These are phyloP conservation scores for Annulohypoxylon moriforme DNA, from an alignment of 495 filamentous ascomycete genomes.

Conservation along the genomic window DNA sequence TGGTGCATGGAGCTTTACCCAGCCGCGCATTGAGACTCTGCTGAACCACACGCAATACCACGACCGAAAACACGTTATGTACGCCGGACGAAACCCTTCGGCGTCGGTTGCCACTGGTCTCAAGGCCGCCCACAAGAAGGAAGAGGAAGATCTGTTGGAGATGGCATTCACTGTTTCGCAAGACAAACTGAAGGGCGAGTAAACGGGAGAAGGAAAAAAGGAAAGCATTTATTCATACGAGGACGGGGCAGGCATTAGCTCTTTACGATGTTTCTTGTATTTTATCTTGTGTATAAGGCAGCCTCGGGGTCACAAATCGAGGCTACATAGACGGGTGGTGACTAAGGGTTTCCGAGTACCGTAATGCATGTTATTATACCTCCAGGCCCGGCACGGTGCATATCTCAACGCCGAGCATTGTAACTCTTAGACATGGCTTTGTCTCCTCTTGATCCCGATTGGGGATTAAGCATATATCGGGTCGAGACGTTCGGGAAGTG, in stretches of 20 bases:
- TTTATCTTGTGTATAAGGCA: slow-evolving; percentile 50
- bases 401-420: slow-evolving; percentile 2
- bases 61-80: slow-evolving; percentile 93
- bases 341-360: slow-evolving; percentile 34
- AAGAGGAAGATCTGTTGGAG: slow-evolving; percentile 90
- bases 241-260: slow-evolving; percentile 27
- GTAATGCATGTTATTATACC: slow-evolving; percentile 33
- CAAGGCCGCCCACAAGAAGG: slow-evolving; percentile 89
- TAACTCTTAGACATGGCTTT: background rate
- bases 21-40: slow-evolving; percentile 95
- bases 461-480: slow-evolving; percentile 14
- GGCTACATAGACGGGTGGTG: slow-evolving; percentile 44
- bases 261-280: slow-evolving; percentile 42
- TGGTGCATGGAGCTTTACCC: slow-evolving; percentile 92
- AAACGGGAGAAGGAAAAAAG: slow-evolving; percentile 39
- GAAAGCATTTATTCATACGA: slow-evolving; percentile 35
- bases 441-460: slow-evolving; percentile 1
- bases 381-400: background rate
- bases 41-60: slow-evolving; percentile 92
- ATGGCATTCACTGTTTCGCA: slow-evolving; percentile 72
- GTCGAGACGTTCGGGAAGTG: slow-evolving; percentile 7
- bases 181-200: slow-evolving; percentile 79
- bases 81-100: slow-evolving; percentile 90
- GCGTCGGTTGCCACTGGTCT: slow-evolving; percentile 93
- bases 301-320: slow-evolving; percentile 38